Conservation (phyloP, 371 early-diverging fungal genomes). For the Mortierella sp. region DNA sequence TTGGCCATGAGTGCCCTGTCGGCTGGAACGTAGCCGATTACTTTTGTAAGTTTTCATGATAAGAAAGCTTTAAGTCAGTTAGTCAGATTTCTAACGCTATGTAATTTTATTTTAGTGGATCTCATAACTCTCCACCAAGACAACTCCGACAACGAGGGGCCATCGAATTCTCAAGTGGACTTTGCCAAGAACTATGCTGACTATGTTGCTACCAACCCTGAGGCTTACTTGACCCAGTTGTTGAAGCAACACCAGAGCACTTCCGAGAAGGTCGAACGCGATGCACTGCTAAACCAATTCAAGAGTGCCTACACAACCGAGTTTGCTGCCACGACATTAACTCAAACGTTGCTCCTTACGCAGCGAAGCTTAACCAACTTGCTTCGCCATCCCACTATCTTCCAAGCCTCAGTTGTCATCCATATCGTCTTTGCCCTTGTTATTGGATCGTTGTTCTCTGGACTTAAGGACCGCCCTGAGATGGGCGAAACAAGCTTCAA, state of each 20-base stretch:
- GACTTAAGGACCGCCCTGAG: slow-evolving; percentile 46
- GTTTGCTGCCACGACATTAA: slow-evolving; percentile 42
- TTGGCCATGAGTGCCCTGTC: slow-evolving; percentile 84
- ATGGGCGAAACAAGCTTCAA: slow-evolving; percentile 50
- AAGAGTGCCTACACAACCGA: slow-evolving; percentile 46
- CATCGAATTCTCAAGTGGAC: slow-evolving; percentile 7
- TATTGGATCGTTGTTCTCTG: slow-evolving; percentile 53
- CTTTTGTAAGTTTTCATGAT: slow-evolving; percentile 53
- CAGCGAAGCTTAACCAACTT: slow-evolving; percentile 53
- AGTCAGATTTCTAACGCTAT: background rate
- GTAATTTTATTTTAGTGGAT: slow-evolving; percentile 28
- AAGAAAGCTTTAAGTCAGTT: background rate
- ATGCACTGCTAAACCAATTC: slow-evolving; percentile 34
- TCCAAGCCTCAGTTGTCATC: slow-evolving; percentile 51
- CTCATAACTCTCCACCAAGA: slow-evolving; percentile 48
- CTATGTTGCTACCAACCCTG: slow-evolving; percentile 30
- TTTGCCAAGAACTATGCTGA: slow-evolving; percentile 38
- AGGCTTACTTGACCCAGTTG: slow-evolving; percentile 33
- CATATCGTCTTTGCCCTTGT: slow-evolving; percentile 53
- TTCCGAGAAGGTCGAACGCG: slow-evolving; percentile 35
- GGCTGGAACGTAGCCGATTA: slow-evolving; percentile 95
- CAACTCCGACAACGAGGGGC: slow-evolving; percentile 2
- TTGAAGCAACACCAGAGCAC: slow-evolving; percentile 22
- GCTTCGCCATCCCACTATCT: slow-evolving; percentile 52
- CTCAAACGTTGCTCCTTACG: slow-evolving; percentile 45